Base-by-base conservation (phyloP, 495 filamentous ascomycete genomes). In the Neurospora sp. region DNA sequence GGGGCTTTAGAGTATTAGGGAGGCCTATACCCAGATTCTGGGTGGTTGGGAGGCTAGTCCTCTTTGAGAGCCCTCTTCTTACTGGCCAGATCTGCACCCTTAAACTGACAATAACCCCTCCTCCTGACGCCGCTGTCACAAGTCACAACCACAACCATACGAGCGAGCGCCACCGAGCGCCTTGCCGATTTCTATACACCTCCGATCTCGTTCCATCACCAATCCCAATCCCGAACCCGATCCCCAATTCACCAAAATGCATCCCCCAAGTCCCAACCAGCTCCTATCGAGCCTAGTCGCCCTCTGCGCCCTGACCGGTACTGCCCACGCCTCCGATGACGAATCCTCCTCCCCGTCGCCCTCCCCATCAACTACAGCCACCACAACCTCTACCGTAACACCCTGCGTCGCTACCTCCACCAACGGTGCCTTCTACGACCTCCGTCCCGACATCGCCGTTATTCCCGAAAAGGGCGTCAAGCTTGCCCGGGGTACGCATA, bases 381-480 rank as follows among this genome's bases (percentile, higher is more conserved):
- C 75, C 10, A 75, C 79, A 38, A 81, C 82, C 3, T 77, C 80
- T 20, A 82, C 81, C 11, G 78, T 81, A 4, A 87, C 85, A 20
- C 90, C 94, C 16, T 98, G 96, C 80, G 94, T 95, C 7, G 90
- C 92, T 14, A 90, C 90, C 70, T 93, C 92, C n/a, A 78, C 77
- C 44, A 90, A 85, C 69, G 94, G 93, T 69, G 85, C 92, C 71
- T 98, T 94, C 88, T 98, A 93, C 84, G 96, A 99, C 79, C 86
- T 99, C 70, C 91, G 90, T 76, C 87, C 91, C 10, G 89, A 98
- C 74, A 88, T 87, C 18, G 85, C 89, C 20, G 84, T 88, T 10
- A 74, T 78, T 72, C 75, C 84, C 41, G 91, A 79, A 83, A 88
- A 76, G 84, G 89, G 74, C 70, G 83, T 75, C 48, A 66, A 66